A percentile compares a stretch with the other conserved stretches of the same genome.
phyloP scores from a whole-genome alignment of 345 rosid genomes.

The Salix udensis region DNA sequence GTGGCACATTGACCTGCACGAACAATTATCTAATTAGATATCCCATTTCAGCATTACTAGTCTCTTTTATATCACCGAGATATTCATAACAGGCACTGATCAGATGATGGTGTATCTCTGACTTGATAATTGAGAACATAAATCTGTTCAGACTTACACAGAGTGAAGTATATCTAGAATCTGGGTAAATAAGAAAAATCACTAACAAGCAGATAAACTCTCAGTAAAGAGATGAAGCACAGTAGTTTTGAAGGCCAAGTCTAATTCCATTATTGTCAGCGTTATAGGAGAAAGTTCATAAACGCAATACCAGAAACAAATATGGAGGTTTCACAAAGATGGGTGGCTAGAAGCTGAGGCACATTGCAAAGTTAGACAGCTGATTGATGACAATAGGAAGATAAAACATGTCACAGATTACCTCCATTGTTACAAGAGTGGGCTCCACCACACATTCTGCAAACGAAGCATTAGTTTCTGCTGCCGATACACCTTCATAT shows the following conservation, averaged over 20 bases:
- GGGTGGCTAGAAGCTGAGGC: neutral
- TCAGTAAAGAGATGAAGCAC: neutral
- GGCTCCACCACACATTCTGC: conserved; percentile 90
- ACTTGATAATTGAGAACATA: too few species aligned
- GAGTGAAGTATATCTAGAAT: too few species aligned
- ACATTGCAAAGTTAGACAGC: neutral
- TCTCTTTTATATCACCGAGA: too few species aligned
- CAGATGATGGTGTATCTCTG: too few species aligned
- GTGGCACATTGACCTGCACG: conserved; percentile 90
- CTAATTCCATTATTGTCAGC: neutral
- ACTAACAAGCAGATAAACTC: neutral
- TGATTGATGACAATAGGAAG: too few species aligned
- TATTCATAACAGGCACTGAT: too few species aligned
- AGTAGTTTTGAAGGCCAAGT: neutral
- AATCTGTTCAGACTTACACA: too few species aligned
- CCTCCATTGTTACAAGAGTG: conserved; percentile 96
- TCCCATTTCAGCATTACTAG: too few species aligned
- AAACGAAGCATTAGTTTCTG: conserved; percentile 58
- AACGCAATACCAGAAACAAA: neutral
- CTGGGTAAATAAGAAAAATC: too few species aligned
- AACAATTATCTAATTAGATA: neutral
- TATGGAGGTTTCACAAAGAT: neutral
- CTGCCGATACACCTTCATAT: conserved; percentile 42
- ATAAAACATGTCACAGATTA: conserved; percentile 19
- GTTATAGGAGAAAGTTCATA: neutral